These are phyloP conservation scores for Helicocarpus griseus DNA, from an alignment of 2,329 filamentous ascomycete genomes.

Conservation along the genomic window DNA sequence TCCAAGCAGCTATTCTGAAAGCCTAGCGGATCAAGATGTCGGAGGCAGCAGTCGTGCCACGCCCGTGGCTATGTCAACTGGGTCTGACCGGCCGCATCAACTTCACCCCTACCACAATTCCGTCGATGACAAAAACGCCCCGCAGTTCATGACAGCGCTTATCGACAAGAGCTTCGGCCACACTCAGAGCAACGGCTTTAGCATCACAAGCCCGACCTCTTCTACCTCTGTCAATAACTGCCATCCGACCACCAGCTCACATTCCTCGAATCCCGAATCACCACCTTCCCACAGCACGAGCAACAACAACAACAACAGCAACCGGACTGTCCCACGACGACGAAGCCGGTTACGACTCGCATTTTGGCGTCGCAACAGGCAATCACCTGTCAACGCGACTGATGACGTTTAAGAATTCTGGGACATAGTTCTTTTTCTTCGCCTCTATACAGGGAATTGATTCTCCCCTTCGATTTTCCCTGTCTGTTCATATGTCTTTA, in stretches of 20 bases:
- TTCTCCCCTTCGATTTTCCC: background rate
- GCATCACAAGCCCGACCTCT: conserved; percentile 7
- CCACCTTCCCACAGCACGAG: background rate
- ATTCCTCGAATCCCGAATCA: conserved; percentile 1
- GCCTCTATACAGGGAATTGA: background rate
- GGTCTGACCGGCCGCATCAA: background rate
- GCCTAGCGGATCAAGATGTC: background rate
- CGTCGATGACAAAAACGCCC: background rate
- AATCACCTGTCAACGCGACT: conserved; percentile 4
- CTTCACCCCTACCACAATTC: background rate
- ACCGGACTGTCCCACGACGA: conserved; percentile 22
- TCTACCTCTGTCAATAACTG: conserved; percentile 4
- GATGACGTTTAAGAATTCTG: conserved; percentile 2
- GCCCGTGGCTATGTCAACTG: background rate
- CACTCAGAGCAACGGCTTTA: conserved; percentile 5
- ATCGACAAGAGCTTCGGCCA: conserved; percentile 11
- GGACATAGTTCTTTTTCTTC: conserved; percentile 1
- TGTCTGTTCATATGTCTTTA: background rate
- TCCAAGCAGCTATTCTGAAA: background rate
- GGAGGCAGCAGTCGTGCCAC: background rate
- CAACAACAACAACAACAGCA: conserved; percentile 1
- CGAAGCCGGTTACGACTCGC: conserved; percentile 32
- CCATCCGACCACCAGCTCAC: conserved; percentile 3
- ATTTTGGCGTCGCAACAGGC: conserved; percentile 29
- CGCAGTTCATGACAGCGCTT: conserved; percentile 9